phyloP scores from a whole-genome alignment of 1,139 yeast genomes.

The Pichia sp. region DNA sequence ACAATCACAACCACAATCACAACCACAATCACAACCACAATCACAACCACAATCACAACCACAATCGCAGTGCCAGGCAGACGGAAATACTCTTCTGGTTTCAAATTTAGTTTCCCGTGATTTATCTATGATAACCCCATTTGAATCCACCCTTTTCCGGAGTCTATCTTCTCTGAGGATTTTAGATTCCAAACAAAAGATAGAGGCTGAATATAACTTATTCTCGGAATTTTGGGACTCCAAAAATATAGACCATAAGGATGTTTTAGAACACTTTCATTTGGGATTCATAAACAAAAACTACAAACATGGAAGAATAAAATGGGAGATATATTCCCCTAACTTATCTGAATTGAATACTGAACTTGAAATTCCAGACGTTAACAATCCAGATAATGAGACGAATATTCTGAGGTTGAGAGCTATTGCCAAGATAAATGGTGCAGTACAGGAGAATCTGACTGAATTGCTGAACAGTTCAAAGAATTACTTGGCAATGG shows the following conservation, averaged over 20 bases:
- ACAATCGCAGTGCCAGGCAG: not conserved
- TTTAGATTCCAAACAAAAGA: conserved; percentile 8
- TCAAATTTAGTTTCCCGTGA: conserved; percentile 6
- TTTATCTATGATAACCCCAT: conserved; percentile 10
- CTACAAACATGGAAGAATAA: conserved; percentile 3
- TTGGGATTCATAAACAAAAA: conserved; percentile 11
- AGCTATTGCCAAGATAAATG: conserved; percentile 3
- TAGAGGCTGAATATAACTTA: not conserved
- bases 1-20: no score
- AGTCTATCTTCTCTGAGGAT: conserved; percentile 9
- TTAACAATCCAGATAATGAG: not conserved
- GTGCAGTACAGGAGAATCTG: not conserved
- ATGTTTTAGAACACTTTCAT: conserved; percentile 8
- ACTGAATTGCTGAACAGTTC: not conserved
- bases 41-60: no score
- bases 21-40: no score
- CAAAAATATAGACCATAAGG: not conserved
- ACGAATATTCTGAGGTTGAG: not conserved
- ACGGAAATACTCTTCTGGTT: not conserved
- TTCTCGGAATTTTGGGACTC: conserved; percentile 8
- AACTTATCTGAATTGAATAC: not conserved
- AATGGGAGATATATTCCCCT: conserved; percentile 5
- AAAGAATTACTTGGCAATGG: not conserved
- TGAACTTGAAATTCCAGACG: not conserved
- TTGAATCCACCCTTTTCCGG: conserved; percentile 11